phyloP scores from a whole-genome alignment of 805 yeast genomes.

The Vanderwaltozyma verrucispora region DNA sequence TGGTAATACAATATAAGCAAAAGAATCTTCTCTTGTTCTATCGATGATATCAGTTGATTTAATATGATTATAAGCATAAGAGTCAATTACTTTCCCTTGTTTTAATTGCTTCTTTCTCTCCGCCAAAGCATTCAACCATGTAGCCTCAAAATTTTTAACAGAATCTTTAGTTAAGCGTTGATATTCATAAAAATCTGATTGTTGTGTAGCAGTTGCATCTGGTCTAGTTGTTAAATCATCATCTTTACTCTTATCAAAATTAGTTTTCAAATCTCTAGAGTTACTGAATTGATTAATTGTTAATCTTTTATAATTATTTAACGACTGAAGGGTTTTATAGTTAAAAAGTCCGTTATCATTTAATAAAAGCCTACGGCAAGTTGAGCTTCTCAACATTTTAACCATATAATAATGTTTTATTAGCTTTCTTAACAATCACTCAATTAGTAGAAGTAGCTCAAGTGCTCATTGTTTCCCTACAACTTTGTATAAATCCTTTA shows the following conservation, averaged over 20 bases:
- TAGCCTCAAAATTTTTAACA: conserved; percentile 36
- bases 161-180: conserved; percentile 30
- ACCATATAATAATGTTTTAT: too few species aligned
- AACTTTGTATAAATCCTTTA: too few species aligned
- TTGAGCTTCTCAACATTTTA: too few species aligned
- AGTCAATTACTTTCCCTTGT: conserved; percentile 64
- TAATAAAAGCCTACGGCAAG: too few species aligned
- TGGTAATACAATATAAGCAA: conserved; percentile 59
- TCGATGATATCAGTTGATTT: conserved; percentile 61
- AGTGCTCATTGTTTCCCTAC: too few species aligned
- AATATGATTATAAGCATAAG: conserved; percentile 62
- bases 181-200: conserved; percentile 50
- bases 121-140: conserved; percentile 80
- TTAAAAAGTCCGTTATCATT: too few species aligned
- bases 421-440: too few species aligned
- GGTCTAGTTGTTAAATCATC: conserved; percentile 30
- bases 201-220: conserved; percentile 63
- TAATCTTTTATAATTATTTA: too few species aligned
- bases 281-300: neutral
- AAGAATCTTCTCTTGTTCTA: conserved; percentile 69
- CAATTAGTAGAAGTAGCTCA: too few species aligned
- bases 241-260: conserved; percentile 1
- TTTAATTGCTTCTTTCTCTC: conserved; percentile 61
- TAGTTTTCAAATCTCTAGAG: neutral
- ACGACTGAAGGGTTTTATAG: too few species aligned